Base-by-base conservation (phyloP, 2,329 filamentous ascomycete species). In the Microascus cirrosus region DNA sequence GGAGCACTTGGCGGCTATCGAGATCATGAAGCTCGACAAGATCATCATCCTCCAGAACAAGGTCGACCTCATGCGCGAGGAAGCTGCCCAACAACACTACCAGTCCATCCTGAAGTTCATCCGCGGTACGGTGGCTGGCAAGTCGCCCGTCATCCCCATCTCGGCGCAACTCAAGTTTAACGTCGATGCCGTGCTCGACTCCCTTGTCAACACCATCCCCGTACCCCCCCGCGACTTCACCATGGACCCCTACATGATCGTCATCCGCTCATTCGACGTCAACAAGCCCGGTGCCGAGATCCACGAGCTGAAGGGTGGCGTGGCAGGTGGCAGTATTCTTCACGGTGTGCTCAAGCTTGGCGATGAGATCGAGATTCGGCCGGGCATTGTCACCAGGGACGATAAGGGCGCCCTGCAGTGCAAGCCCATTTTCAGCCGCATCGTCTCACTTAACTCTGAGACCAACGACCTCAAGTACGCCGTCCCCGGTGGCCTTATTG, bases 41-140 rank as follows among this genome's bases (percentile, higher is more conserved):
- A 96, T 99, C 75, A 96, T 99, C 72, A 97, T 99, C 69, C 84
- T 99, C 60, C 94, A 99, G 76, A 99, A 99, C 80, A 99, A 99
- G 83, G 94, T 99, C 68, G 94, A 99, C 71, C 77, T 99, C 66
- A 97, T 99, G 91, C 84, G 91, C 67, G 90, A 96, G 80, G 93
- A 97, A 71, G 90, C 88, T 62, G 94, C 95, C 54, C 83, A 90
- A 69, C 84, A 93, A 69, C 94, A 99, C 74, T 94, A 96, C 79
- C 87, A 96, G 74, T 96, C 92, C 1, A 99, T 99, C 65, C 81
- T 95, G 68, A 97, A 97, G 76, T 99, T 99, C 76, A 96, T 99
- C 69, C 86, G 94, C 70, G 94, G 94, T 69, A 99, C 94, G 36
- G 93, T 96, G 60, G 94, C 94, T 60, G 93, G 94, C 72, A 92